Percentiles rank a stretch among this genome's conserved stretches.
Conservation (phyloP, 129 eudicot genomes). For the Tanacetum coccineum region DNA sequence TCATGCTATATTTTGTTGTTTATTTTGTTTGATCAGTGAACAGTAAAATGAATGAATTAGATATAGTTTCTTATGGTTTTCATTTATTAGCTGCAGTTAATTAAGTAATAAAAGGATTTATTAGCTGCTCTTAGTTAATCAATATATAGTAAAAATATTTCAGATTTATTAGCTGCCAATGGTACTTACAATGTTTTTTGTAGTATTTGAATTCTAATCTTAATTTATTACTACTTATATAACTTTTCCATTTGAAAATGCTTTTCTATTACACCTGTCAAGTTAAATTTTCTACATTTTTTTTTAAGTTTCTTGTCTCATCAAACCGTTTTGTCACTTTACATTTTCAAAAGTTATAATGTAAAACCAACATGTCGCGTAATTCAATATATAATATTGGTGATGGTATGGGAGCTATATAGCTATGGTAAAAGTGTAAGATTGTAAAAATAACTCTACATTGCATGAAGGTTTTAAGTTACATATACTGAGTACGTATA, state of each 20-base stretch:
- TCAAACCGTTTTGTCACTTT: no score
- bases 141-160: slow-evolving; percentile 4
- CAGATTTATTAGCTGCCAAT: slow-evolving; percentile 28
- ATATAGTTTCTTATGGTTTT: background rate
- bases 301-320: background rate
- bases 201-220: slow-evolving; percentile 19
- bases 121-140: slow-evolving; percentile 13
- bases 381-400: no score
- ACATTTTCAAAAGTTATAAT: no score
- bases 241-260: slow-evolving; percentile 5
- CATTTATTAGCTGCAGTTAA: slow-evolving; percentile 22
- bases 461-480: no score
- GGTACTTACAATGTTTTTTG: slow-evolving; percentile 36
- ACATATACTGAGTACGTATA: no score
- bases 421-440: no score
- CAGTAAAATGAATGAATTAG: background rate
- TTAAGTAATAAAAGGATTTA: background rate
- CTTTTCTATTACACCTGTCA: slow-evolving; percentile 13
- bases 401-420: no score
- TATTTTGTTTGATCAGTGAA: slow-evolving; percentile 13
- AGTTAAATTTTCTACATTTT: background rate
- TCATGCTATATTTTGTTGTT: slow-evolving; percentile 33
- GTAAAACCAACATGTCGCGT: no score
- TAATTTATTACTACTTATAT: background rate
- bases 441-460: no score